A percentile compares a stretch with the other conserved stretches of the same genome.
These are phyloP conservation scores for Hemileccinum rubropunctum DNA, from an alignment of 768 basidiomycete genomes.

Conservation along the genomic window DNA sequence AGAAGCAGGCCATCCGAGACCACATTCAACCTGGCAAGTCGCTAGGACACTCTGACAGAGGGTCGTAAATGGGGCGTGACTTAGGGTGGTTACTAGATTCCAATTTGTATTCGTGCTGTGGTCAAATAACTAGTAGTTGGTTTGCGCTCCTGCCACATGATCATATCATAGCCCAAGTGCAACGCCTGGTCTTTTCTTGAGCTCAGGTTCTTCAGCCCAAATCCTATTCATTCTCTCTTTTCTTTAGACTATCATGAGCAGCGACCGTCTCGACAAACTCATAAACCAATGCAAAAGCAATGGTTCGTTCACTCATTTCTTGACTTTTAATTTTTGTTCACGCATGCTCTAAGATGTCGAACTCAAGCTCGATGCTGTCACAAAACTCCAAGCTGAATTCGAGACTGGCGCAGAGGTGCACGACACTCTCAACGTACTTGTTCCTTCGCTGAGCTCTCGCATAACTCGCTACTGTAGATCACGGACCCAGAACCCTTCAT, in stretches of 20 bases:
- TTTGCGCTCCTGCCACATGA: too few relatives aligned
- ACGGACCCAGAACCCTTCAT: slow-evolving; percentile 71
- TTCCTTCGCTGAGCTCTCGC: slow-evolving; percentile 12
- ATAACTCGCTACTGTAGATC: slow-evolving; percentile 46
- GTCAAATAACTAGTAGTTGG: too few relatives aligned
- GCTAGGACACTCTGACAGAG: slow-evolving; percentile 86
- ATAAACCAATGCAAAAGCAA: slow-evolving; percentile 63
- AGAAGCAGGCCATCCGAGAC: slow-evolving; percentile 92
- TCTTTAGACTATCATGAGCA: slow-evolving; percentile 46
- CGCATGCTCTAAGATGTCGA: slow-evolving; percentile 59
- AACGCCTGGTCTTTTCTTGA: slow-evolving; percentile 16
- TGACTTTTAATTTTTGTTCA: slow-evolving; percentile 6
- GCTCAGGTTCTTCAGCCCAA: slow-evolving; percentile 16
- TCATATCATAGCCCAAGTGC: neutral
- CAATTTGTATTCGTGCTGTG: neutral
- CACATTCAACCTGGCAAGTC: slow-evolving; percentile 75
- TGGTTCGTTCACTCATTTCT: slow-evolving; percentile 39
- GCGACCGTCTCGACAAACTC: slow-evolving; percentile 56
- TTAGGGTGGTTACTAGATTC: slow-evolving; percentile 2
- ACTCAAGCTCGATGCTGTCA: slow-evolving; percentile 74
- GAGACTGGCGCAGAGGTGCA: slow-evolving; percentile 68
- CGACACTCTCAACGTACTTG: slow-evolving; percentile 8
- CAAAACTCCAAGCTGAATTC: slow-evolving; percentile 74
- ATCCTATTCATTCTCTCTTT: slow-evolving; percentile 10
- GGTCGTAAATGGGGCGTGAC: slow-evolving; percentile 25